Base-by-base conservation (phyloP, 495 filamentous ascomycete species). In the Aspergillus heteromorphus region DNA sequence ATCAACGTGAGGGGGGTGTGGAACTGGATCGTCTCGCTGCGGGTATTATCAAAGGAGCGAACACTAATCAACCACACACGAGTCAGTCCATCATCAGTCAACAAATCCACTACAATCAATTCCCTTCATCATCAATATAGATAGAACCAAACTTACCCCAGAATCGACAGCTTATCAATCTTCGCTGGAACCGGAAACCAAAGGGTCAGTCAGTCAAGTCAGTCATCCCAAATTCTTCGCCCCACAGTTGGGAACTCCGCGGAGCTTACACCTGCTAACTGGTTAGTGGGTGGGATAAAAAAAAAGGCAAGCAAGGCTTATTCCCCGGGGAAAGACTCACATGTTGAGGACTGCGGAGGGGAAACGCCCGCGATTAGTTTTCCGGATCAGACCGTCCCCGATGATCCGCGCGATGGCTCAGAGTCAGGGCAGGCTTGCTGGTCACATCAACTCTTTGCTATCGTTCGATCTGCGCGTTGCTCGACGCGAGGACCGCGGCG, bases 1-100 rank as follows among this genome's bases (percentile, higher is more conserved):
- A 98, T 97, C 48, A 98, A 79, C 7, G 93, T 98, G 29, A 98
- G 77, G 14, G 93, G 93, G 6, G 88, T 86, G 49, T 91, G 78
- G 67, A 98, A 97, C 51, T 87, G 79, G 21, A 98, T 96, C n/a
- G 81, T 87, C 73, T 96, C 85, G 51, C 77, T 83, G 48, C 78
- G 74, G 20, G 73, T 77, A 62, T 88, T 87, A 71, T 89, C 88
- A 70, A 98, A 98, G 50, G 92, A 97, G 55, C 93, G 91, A 60
- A 98, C 80, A 64, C 93, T 89, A 56, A 14, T 54, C 8, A 48
- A 59, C 13, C 38, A 14, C 1, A 40, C 23, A 14, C 17, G 23
- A 38, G 27, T 16, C 21, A n/a, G n/a, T n/a, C n/a, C n/a, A n/a
- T n/a, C 43, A 45, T 23, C 41, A 41, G 40, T 41, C 8, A 41